These are phyloP conservation scores for Ophiosphaerella narmari DNA, from an alignment of 2,329 filamentous ascomycete species.

Conservation along the genomic window DNA sequence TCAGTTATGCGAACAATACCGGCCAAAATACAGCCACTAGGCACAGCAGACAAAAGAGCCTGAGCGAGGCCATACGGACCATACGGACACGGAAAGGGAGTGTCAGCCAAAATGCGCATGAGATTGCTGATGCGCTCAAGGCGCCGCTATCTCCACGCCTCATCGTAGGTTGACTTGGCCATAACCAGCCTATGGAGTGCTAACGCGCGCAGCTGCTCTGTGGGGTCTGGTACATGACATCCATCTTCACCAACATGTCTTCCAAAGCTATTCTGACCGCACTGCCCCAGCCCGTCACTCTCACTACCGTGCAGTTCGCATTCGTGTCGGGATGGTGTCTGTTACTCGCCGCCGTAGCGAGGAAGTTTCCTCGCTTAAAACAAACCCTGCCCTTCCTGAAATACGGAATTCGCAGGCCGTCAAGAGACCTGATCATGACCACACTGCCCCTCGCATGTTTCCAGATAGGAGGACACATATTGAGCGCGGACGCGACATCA, in stretches of 20 bases:
- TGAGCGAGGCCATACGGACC: constrained; percentile 83
- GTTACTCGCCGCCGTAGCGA: constrained; percentile 75
- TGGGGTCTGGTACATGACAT: constrained; percentile 91
- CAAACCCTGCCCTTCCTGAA: constrained; percentile 76
- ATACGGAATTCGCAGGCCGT: constrained; percentile 81
- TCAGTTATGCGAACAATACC: constrained; percentile 50
- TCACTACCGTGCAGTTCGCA: constrained; percentile 91
- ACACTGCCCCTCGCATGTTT: constrained; percentile 92
- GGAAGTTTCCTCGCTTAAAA: constrained; percentile 71
- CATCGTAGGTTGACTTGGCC: constrained; percentile 64
- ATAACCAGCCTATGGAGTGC: constrained; percentile 32
- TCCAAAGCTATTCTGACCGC: constrained; percentile 96
- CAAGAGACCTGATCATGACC: constrained; percentile 78
- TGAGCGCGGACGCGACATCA: constrained; percentile 91
- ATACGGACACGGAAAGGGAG: constrained; percentile 82
- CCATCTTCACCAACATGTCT: constrained; percentile 94
- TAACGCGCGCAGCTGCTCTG: constrained; percentile 70
- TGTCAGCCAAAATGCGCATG: constrained; percentile 89
- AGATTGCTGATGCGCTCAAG: constrained; percentile 87
- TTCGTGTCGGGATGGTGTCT: constrained; percentile 91
- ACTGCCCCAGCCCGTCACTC: constrained; percentile 85
- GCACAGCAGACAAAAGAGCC: constrained; percentile 80
- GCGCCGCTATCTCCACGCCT: constrained; percentile 88
- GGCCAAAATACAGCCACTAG: constrained; percentile 38
- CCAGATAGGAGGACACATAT: constrained; percentile 89